Base-by-base conservation (phyloP, 1,139 yeast genomes). In the Debaryomyces sp. region DNA sequence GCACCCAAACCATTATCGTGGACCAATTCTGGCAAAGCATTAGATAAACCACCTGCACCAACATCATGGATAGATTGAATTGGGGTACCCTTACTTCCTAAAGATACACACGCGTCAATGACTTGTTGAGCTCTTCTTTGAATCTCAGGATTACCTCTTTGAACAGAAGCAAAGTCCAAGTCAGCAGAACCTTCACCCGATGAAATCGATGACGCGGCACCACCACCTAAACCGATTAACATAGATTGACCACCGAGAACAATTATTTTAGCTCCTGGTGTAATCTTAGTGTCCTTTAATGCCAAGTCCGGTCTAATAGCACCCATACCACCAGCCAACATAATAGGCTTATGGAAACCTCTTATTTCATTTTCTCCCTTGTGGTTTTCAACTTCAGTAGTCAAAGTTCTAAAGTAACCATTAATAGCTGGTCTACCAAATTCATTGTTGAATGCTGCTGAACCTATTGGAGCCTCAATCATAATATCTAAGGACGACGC, bases 261-360 rank as follows among this genome's bases (percentile, higher is more conserved):
- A 64, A 95, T 89, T 56, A 95, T 78, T 50, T 88, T 85, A 26
- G 98, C 85, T 21, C 97, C 97, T 27, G 98, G 96, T 4, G 97
- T 89, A 57, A 95, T 91, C 54, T 82, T 86, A 49, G 84, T 83
- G 66, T 90, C 87, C 69, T 95, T 95, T 58, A 95, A 77, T 8
- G 99, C 94, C 63, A 92, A 84, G 54, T 83, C 91, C 6, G 98
- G 98, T 68, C 99, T 84, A 46, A 94, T 89, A 30, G 97, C 86
- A 63, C 99, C 99, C 77, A 95, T 81, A 63, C 99, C 99, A 75
- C 99, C 99, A 49, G 99, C 99, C 71, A 95, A 77, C 99, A 95
- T 95, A 62, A 95, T 92, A 46, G 99, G 99, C 70, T 95, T 95
- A 71, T 95, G 99, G 82, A 86, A 95, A 41, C 99, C 99, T 72